These are phyloP conservation scores for Singerocomus rubriflavus DNA, from an alignment of 1,284 basidiomycete species.

Conservation along the genomic window DNA sequence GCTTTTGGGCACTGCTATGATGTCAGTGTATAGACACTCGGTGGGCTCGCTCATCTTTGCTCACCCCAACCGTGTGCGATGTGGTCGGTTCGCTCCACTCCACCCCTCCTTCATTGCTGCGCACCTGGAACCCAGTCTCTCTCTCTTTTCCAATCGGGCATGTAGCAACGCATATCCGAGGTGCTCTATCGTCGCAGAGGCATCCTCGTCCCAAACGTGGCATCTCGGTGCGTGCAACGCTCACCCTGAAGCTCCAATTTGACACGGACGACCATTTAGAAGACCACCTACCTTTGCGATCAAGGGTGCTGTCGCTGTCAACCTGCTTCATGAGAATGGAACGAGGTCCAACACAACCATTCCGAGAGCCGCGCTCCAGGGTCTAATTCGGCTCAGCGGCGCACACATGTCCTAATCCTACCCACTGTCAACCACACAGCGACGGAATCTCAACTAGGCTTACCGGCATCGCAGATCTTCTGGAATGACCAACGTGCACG, in stretches of 20 bases:
- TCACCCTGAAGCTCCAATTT: conserved; percentile 17
- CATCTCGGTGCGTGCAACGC: conserved; percentile 4
- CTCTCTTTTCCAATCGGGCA: conserved; percentile 7
- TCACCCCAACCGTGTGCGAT: not conserved
- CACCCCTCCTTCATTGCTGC: conserved; percentile 4
- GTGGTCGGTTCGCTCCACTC: conserved; percentile 14
- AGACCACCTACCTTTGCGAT: conserved; percentile 22
- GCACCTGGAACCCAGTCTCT: not conserved
- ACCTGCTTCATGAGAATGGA: conserved; percentile 30
- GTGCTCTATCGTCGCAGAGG: conserved; percentile 9
- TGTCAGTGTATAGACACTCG: conserved; percentile 7
- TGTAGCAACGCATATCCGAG: conserved; percentile 14
- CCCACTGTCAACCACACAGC: conserved; percentile 18
- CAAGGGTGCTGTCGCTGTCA: conserved; percentile 26
- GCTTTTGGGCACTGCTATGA: not conserved
- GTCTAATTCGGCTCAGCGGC: conserved; percentile 29
- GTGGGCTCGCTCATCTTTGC: not conserved
- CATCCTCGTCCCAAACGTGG: conserved; percentile 11
- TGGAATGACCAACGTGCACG: conserved; percentile 17
- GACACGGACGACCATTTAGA: conserved; percentile 21
- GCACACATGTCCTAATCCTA: conserved; percentile 17
- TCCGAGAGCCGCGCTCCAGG: conserved; percentile 26
- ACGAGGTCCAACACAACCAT: conserved; percentile 21
- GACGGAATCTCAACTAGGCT: conserved; percentile 13
- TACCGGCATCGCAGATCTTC: conserved; percentile 28